These are phyloP conservation scores for Suhomyces vadensis DNA, from an alignment of 805 yeast species.

Conservation along the genomic window DNA sequence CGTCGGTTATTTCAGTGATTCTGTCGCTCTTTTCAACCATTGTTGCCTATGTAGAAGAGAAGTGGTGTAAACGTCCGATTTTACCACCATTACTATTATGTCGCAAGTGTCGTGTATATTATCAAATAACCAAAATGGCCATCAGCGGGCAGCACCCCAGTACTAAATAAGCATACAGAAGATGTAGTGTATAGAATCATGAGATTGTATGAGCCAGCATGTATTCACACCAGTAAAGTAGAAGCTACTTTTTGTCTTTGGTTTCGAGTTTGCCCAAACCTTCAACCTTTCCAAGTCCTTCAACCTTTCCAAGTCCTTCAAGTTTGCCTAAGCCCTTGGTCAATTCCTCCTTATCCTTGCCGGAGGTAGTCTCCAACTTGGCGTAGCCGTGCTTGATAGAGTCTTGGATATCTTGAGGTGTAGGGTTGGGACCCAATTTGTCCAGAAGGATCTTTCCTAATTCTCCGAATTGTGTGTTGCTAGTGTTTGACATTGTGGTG, in stretches of 20 bases:
- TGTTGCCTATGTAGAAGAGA: background rate
- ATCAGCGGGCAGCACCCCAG: no score
- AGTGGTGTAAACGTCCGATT: no score
- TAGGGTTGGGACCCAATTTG: conserved; percentile 10
- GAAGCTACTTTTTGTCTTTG: no score
- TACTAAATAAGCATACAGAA: no score
- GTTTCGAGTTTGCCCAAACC: conserved; percentile 5
- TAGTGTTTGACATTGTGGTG: conserved; percentile 5
- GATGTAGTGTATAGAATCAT: background rate
- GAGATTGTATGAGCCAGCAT: no score
- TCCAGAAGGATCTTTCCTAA: conserved; percentile 11
- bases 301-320: conserved; percentile 9
- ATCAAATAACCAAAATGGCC: no score
- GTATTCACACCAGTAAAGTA: no score
- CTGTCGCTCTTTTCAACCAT: conserved; percentile 4
- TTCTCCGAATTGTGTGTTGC: conserved; percentile 9
- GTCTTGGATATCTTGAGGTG: conserved; percentile 2
- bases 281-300: conserved; percentile 6
- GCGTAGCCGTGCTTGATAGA: conserved; percentile 8
- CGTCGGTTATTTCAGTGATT: background rate
- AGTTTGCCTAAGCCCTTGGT: conserved; percentile 7
- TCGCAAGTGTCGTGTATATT: no score
- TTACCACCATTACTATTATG: no score
- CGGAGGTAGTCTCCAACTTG: conserved; percentile 8
- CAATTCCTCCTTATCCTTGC: conserved; percentile 10